These are phyloP conservation scores for Cenchrus americanus DNA, from an alignment of 176 grass and related monocot species.

Conservation along the genomic window DNA sequence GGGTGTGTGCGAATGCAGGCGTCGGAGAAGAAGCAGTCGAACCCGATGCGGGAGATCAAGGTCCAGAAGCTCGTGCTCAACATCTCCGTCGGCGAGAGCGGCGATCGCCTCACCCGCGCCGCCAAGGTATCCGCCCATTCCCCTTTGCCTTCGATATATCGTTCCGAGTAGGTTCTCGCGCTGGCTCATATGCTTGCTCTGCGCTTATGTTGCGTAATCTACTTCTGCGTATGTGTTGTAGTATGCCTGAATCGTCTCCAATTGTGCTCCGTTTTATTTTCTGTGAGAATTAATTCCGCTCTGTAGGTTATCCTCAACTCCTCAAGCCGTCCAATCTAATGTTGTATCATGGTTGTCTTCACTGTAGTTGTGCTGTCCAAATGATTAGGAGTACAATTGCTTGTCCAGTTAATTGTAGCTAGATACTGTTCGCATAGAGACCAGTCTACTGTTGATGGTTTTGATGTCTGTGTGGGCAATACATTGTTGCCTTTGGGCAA, in stretches of 20 bases:
- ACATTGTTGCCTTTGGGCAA: slow-evolving; percentile 34
- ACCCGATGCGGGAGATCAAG: slow-evolving; percentile 87
- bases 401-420: background rate
- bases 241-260: background rate
- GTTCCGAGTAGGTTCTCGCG: background rate
- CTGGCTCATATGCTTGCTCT: background rate
- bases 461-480: background rate
- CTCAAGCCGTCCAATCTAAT: background rate
- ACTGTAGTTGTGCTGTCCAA: background rate
- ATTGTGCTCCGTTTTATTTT: background rate
- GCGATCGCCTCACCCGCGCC: slow-evolving; percentile 82
- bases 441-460: background rate
- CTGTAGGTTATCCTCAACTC: background rate
- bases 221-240: background rate
- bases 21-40: slow-evolving; percentile 80
- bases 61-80: slow-evolving; percentile 89
- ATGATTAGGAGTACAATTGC: background rate
- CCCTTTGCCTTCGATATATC: background rate
- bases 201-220: background rate
- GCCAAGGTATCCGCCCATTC: slow-evolving; percentile 50
- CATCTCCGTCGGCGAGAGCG: slow-evolving; percentile 92
- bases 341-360: background rate
- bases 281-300: background rate
- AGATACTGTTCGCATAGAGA: background rate
- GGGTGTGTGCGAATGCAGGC: slow-evolving; percentile 47